Evolutionary conservation across 2,329 filamentous ascomycete genomes (phyloP).

Genomic region (Xylaria arbuscula): DNA sequence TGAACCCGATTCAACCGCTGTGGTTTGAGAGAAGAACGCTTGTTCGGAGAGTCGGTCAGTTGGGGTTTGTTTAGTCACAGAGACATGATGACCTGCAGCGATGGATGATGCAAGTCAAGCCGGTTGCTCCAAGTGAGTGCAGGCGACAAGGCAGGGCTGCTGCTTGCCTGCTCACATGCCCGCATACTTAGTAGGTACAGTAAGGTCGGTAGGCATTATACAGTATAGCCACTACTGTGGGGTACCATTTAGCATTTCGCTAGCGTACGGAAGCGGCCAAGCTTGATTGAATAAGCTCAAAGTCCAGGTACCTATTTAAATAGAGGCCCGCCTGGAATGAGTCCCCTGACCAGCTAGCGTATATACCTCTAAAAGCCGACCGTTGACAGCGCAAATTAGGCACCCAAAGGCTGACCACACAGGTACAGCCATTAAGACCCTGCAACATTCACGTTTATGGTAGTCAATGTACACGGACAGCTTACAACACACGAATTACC

Average conservation of each 20-base stretch:
- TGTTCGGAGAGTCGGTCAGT: conserved; percentile 17
- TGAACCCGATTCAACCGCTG: conserved; percentile 1
- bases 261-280: conserved; percentile 43
- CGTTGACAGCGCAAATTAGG: conserved; percentile 8
- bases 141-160: conserved; percentile 12
- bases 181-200: conserved; percentile 16
- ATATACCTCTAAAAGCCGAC: too few relatives aligned
- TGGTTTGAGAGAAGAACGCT: conserved; percentile 11
- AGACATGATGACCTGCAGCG: conserved; percentile 14
- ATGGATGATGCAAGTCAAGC: conserved; percentile 32
- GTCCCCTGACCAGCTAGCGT: conserved; percentile 13
- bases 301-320: background rate
- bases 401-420: conserved; percentile 28
- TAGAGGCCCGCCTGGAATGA: background rate
- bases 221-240: conserved; percentile 1
- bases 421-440: conserved; percentile 6
- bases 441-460: conserved; percentile 11
- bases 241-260: too few relatives aligned
- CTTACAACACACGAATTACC: background rate
- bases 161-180: conserved; percentile 40
- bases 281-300: conserved; percentile 16
- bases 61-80: conserved; percentile 1
- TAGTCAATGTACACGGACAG: background rate
- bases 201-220: background rate
- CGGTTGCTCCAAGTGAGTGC: background rate